Evolutionary conservation across 177 flowering plant species (phyloP).

Genomic region (Vitis hybrid): DNA sequence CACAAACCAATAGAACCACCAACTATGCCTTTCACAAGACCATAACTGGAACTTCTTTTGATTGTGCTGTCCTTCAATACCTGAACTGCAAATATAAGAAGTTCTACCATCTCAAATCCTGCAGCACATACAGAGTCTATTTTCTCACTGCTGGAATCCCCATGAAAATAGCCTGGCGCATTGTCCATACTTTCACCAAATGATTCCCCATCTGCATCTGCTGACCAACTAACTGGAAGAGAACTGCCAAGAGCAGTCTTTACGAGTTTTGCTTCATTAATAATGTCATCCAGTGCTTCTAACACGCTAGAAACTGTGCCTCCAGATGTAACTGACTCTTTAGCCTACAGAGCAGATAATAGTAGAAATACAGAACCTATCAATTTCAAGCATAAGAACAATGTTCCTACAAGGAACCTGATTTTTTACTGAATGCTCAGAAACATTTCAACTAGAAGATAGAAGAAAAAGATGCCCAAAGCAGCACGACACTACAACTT

Average conservation of each 20-base stretch:
- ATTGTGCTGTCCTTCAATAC: slow-evolving; percentile 33
- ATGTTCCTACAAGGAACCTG: too few species aligned
- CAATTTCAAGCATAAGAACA: too few species aligned
- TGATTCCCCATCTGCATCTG: slow-evolving; percentile 38
- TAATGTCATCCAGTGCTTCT: slow-evolving; percentile 46
- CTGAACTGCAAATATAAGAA: slow-evolving; percentile 69
- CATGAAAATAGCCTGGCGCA: slow-evolving; percentile 17
- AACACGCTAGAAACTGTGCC: slow-evolving; percentile 11
- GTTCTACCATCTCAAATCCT: slow-evolving; percentile 97
- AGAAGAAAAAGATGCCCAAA: too few species aligned
- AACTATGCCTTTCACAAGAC: slow-evolving; percentile 1
- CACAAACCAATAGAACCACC: not conserved
- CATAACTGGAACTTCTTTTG: slow-evolving; percentile 9
- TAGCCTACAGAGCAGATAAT: slow-evolving; percentile 38
- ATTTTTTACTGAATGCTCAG: too few species aligned
- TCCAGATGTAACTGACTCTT: slow-evolving; percentile 35
- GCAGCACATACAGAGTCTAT: slow-evolving; percentile 64
- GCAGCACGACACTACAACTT: too few species aligned
- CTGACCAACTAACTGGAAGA: slow-evolving; percentile 90
- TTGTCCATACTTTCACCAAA: slow-evolving; percentile 10
- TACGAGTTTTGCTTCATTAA: slow-evolving; percentile 65
- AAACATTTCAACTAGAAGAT: too few species aligned
- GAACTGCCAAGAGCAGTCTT: slow-evolving; percentile 89
- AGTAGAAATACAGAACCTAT: not conserved
- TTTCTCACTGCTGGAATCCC: slow-evolving; percentile 37